Base-by-base conservation (phyloP, 805 yeast genomes). In the Saccharomyces jurei region DNA sequence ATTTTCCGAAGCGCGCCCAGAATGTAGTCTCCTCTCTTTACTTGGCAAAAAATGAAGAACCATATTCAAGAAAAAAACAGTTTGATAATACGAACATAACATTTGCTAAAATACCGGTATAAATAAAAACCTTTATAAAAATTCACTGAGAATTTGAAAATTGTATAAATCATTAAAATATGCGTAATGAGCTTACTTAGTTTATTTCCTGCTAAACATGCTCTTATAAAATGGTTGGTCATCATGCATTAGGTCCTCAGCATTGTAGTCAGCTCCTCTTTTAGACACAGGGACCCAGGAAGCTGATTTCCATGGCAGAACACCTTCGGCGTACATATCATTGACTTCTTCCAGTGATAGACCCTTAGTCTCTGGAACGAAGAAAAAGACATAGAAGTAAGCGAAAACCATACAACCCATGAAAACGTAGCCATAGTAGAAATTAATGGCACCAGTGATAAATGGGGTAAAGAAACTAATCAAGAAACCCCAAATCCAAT, bases 291-390 rank as follows among this genome's bases (percentile, higher is more conserved):
- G 83, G 51, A 71, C 74, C 80, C 79, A 83, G 53, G 60, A 60
- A 27, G 73, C 56, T 21, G 84, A 81, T 53, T 66, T 62, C 77
- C 78, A 74, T 41, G 78, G 74, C 48, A 65, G 60, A 50, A 69
- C 70, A 55, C 68, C 71, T 44, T 70, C 65, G 30, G 76, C 66
- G 61, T 71, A 76, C 73, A 82, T 71, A 64, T 78, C 83, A 68
- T 86, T 89, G 57, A 87, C 87, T 70, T 87, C 89, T 72, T 87
- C 95, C 69, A 88, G 79, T 49, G 86, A 77, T 66, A 87, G 79
- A 56, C 94, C 94, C 74, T 81, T 82, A 53, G 95, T 87, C 71
- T 86, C 90, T 63, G 82, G 82, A 56, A 87, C 81, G 62, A 77
- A 78, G 76, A 87, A 81, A 76, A 77, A 81, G 53, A 86, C 86